phyloP scores from a whole-genome alignment of 2,329 filamentous ascomycete species.

The Pestalotiopsis sp. region DNA sequence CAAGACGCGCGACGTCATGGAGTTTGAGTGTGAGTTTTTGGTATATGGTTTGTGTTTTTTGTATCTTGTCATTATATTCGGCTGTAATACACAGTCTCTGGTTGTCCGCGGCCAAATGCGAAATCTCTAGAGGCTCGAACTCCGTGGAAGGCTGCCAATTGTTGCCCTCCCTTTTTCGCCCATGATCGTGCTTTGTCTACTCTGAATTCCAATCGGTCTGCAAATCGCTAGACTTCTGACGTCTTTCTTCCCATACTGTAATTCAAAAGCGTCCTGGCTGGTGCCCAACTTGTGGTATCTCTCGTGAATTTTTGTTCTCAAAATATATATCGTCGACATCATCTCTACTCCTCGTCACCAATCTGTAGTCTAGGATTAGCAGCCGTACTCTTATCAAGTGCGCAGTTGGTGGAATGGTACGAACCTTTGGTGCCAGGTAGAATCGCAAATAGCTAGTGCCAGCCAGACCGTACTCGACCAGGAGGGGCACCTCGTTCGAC shows the following conservation, averaged over 20 bases:
- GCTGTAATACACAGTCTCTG: background rate
- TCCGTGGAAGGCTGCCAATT: background rate
- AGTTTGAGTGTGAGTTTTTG: background rate
- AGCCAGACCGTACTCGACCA: slow-evolving; percentile 86
- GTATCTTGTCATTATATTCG: slow-evolving; percentile 13
- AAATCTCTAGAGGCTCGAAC: background rate
- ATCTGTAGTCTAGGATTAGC: slow-evolving; percentile 1
- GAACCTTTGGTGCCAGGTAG: slow-evolving; percentile 97
- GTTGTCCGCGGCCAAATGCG: too few relatives aligned
- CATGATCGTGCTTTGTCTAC: background rate
- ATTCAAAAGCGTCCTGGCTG: background rate
- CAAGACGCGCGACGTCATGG: slow-evolving; percentile 6
- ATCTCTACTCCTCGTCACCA: slow-evolving; percentile 13
- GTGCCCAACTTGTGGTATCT: slow-evolving; percentile 11
- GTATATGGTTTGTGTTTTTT: background rate
- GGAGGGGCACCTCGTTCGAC: slow-evolving; percentile 92
- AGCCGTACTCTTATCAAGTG: background rate
- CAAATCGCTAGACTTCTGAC: background rate
- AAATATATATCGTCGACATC: background rate
- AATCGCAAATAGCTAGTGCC: slow-evolving; percentile 91
- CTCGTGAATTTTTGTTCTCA: slow-evolving; percentile 16
- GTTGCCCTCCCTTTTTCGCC: background rate
- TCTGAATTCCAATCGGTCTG: background rate
- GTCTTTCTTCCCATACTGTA: slow-evolving; percentile 1
- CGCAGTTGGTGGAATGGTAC: slow-evolving; percentile 24